A percentile compares a stretch with the other conserved stretches of the same genome.
Evolutionary conservation across 768 basidiomycete species (phyloP).

Genomic region (Pleurotus salmoneostramineus): DNA sequence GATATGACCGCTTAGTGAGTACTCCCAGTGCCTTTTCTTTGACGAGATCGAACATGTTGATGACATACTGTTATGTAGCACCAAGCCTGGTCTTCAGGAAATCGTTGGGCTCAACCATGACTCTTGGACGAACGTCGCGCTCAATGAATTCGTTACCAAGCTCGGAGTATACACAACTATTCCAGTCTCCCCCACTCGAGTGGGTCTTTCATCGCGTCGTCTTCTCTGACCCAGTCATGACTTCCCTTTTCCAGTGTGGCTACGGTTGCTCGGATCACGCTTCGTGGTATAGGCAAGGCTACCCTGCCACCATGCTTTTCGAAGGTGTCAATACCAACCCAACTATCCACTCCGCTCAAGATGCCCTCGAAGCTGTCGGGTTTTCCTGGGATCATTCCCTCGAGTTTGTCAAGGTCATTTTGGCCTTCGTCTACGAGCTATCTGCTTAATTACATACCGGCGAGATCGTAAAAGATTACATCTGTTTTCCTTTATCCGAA

Average conservation of each 20-base stretch:
- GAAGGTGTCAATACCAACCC: slow-evolving; percentile 42
- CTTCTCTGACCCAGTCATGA: neutral
- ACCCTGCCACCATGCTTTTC: slow-evolving; percentile 35
- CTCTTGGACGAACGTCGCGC: neutral
- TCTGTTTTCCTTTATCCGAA: no score
- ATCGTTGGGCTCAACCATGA: neutral
- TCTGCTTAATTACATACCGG: slow-evolving; percentile 12
- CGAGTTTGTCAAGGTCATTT: slow-evolving; percentile 57
- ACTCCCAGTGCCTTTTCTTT: neutral
- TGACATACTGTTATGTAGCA: neutral
- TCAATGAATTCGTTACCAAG: neutral
- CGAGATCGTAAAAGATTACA: no score
- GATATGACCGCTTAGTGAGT: slow-evolving; percentile 36
- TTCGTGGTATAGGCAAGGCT: slow-evolving; percentile 39
- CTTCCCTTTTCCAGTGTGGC: slow-evolving; percentile 23
- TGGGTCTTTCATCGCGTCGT: neutral
- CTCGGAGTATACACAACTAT: slow-evolving; percentile 11
- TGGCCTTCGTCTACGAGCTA: slow-evolving; percentile 56
- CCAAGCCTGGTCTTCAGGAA: neutral
- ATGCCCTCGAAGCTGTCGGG: slow-evolving; percentile 41
- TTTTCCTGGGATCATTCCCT: slow-evolving; percentile 48
- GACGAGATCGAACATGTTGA: neutral
- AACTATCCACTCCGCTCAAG: slow-evolving; percentile 34
- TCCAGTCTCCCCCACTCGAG: neutral
- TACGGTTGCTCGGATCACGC: slow-evolving; percentile 44